Evolutionary conservation across 2,329 filamentous ascomycete species (phyloP), one percentile per base, ranked within the genome.

Genomic region (Cladobotryum mycophilum): DNA sequence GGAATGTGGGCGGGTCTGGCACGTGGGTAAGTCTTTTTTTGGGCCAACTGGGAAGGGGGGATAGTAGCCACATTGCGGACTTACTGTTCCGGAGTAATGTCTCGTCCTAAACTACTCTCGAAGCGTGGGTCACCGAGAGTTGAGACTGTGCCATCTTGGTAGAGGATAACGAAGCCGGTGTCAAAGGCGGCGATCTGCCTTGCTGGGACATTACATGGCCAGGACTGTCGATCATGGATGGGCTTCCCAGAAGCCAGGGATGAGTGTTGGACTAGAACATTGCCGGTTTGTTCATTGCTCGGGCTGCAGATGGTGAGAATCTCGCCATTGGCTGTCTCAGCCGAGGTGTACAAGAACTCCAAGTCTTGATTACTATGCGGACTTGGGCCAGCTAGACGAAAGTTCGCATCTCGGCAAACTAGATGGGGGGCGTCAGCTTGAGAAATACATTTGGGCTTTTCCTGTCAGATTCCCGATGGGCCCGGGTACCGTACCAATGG

Each of bases 81-180:
- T 54, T 58, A 76, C 69, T 59, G 67, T 5, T 67, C 61, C 3
- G 62, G 56, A 6, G 67, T 64, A 4, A 71, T 60, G 2, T 74
- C 67, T 15, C 83, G 74, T 5, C 78, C 82, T 1, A 87, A 74
- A 49, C 78, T 80, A 35, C 73, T 68, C 25, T 69, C 65, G 57
- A 80, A 84, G 14, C 84, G 76, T 43, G 73, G 66, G 57, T 87
- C 83, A 7, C 84, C 84, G 62, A 75, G 71, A 0, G 76, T 78
- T 55, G 68, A 73, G 22, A 81, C 75, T 2, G 64, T 60, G n/a
- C 72, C 74, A 11, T 70, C 60, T 1, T 68, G 49, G 2, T 72
- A 64, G 6, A 80, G 64, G 13, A 75, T 69, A 4, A 70, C 67
- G 57, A 80, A 79, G 1, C 78, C 78, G 0, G 72, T 66, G 41